Base-by-base conservation (phyloP, 192 early-diverging fungal species). In the Jimgerdemannia flammicorona region DNA sequence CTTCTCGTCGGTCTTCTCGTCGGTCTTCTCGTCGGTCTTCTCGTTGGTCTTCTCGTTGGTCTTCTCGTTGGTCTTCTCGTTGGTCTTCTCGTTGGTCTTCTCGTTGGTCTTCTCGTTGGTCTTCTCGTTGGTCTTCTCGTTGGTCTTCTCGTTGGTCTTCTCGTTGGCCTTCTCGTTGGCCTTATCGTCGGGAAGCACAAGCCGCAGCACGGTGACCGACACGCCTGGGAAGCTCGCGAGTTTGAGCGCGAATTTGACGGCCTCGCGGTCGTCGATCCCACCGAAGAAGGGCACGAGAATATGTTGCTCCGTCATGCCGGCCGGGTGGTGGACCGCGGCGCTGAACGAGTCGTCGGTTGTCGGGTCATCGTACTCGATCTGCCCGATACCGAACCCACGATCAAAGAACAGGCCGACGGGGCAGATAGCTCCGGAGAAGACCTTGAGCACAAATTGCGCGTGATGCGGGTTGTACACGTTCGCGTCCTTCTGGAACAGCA, bases 271-370 rank as follows among this genome's bases (percentile, higher is more conserved):
- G 74, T 97, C 95, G 3, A 76, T 67, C 2, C 91, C 89, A 14
- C 94, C 94, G 67, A 91, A 77, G 77, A 93, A 92, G 17, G 90
- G 88, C 20, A 96, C 87, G 3, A 95, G 82, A 39, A 97, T 82
- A 4, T 86, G 80, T 73, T 90, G 84, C 64, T 29, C 73, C 64
- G 40, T 66, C n/a, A 20, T 59, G 67, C 64, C 67, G 14, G 63
- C 72, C 1, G 70, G 66, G 9, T 42, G 76, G 9, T 69, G 66
- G 11, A 43, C 64, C 11, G 20, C 66, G n/a, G 68, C 63, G 17
- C 59, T 59, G 20, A 44, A 67, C 14, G 67, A 44, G 40, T 63
- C 70, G 3, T 79, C 70, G n/a, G 54, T 69, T 7, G 81, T 77
- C 8, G 64, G 64, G 29, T 59, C 49, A 59, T 59, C 14, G 49